These are phyloP conservation scores for Chrysopogon serrulatus DNA, from an alignment of 176 grass and related monocot species.

Conservation along the genomic window DNA sequence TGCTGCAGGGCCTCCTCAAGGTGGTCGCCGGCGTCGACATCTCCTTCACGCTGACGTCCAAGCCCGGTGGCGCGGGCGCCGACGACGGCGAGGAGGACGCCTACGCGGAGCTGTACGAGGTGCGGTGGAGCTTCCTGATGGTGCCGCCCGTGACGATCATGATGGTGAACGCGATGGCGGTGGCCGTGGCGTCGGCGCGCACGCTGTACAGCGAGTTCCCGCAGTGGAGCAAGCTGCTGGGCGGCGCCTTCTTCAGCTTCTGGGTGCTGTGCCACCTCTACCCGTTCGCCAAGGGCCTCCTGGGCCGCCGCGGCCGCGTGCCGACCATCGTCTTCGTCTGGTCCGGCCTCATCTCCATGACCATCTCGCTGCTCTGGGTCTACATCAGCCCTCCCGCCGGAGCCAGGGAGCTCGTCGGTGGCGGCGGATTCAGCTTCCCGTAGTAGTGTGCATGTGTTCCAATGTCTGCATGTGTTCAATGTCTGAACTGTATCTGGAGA, in stretches of 20 bases:
- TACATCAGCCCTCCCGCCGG: constrained; percentile 80
- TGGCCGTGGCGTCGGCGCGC: constrained; percentile 60
- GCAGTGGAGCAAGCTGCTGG: constrained; percentile 90
- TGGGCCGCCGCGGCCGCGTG: constrained; percentile 86
- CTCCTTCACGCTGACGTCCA: constrained; percentile 88
- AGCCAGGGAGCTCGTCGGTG: constrained; percentile 33
- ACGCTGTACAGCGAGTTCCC: constrained; percentile 90
- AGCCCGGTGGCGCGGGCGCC: constrained; percentile 29
- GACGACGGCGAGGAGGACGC: constrained; percentile 52
- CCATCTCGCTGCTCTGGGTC: constrained; percentile 90
- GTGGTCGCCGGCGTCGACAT: constrained; percentile 91
- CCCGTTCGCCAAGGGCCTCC: constrained; percentile 91
- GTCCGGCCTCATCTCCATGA: constrained; percentile 73
- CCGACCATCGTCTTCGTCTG: constrained; percentile 94
- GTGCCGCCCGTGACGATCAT: constrained; percentile 91
- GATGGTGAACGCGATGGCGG: constrained; percentile 80
- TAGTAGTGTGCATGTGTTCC: too few relatives aligned
- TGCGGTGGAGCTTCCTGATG: constrained; percentile 91
- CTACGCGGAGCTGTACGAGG: constrained; percentile 74
- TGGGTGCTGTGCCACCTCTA: constrained; percentile 98
- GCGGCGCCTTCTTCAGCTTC: constrained; percentile 94
- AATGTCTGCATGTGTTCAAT: neutral
- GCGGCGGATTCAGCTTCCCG: constrained; percentile 78
- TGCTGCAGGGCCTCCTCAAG: constrained; percentile 90
- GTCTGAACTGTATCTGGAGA: neutral